These are phyloP conservation scores for Sabuloglossum arenarium DNA, from an alignment of 495 filamentous ascomycete species.

Conservation along the genomic window DNA sequence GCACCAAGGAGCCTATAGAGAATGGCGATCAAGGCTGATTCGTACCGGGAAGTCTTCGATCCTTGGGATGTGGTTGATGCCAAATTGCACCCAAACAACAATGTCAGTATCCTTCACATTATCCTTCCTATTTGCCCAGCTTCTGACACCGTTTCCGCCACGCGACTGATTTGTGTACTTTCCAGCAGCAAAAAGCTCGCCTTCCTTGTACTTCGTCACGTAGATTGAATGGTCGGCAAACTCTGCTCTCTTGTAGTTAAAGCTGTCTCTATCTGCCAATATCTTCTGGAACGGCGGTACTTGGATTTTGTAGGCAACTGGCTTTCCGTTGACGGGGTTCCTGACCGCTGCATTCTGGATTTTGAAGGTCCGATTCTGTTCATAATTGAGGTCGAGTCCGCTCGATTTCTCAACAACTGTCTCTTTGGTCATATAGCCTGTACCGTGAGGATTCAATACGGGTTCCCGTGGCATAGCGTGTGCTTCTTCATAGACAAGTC, in stretches of 20 bases:
- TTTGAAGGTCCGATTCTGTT: conserved; percentile 53
- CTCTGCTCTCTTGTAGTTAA: conserved; percentile 55
- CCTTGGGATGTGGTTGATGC: conserved; percentile 20
- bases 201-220: conserved; percentile 56
- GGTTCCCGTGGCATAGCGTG: conserved; percentile 43
- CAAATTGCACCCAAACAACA: conserved; percentile 23
- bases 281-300: conserved; percentile 61
- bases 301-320: conserved; percentile 61
- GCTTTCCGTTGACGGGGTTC: conserved; percentile 55
- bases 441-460: conserved; percentile 57
- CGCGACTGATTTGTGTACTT: conserved; percentile 74
- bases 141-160: conserved; percentile 29
- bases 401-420: conserved; percentile 38
- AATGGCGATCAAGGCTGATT: neutral
- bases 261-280: conserved; percentile 43
- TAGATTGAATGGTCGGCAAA: conserved; percentile 71
- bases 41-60: conserved; percentile 20
- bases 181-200: conserved; percentile 63
- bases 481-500: conserved; percentile 50
- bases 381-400: conserved; percentile 39
- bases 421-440: conserved; percentile 48
- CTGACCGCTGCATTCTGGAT: conserved; percentile 46
- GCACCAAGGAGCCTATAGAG: neutral
- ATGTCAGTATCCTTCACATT: conserved; percentile 21
- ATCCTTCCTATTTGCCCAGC: conserved; percentile 21